phyloP scores from a whole-genome alignment of 2,329 filamentous ascomycete species.

The Cladosporium sp. region DNA sequence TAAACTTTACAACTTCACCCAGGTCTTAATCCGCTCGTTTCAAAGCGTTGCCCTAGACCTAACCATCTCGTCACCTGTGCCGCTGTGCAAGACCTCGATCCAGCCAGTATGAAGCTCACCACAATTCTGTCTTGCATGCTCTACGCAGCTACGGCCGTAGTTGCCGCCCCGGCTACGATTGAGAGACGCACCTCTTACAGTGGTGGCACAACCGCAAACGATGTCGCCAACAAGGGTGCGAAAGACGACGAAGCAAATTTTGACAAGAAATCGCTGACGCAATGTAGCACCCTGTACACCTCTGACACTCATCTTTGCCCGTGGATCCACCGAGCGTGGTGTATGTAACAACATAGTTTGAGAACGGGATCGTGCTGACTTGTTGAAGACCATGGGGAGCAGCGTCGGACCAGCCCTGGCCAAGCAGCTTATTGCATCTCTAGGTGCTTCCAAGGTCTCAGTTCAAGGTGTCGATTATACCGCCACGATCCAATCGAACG shows the following conservation, averaged over 20 bases:
- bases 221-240: background rate
- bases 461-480: constrained; percentile 58
- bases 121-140: background rate
- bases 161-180: background rate
- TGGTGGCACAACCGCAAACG: background rate
- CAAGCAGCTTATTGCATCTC: constrained; percentile 42
- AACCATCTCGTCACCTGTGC: background rate
- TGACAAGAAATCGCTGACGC: background rate
- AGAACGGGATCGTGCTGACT: background rate
- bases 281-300: constrained; percentile 40
- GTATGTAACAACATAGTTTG: background rate
- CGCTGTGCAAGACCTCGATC: background rate
- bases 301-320: constrained; percentile 58
- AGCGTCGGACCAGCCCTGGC: constrained; percentile 55
- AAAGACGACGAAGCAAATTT: background rate
- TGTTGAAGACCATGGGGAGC: constrained; percentile 48
- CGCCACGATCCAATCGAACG: constrained; percentile 36
- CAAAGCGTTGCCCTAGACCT: background rate
- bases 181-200: background rate
- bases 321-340: constrained; percentile 55
- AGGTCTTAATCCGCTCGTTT: background rate
- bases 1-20: background rate
- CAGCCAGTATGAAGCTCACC: background rate
- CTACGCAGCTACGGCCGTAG: background rate
- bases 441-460: constrained; percentile 48